Evolutionary conservation across 768 basidiomycete species (phyloP).

Genomic region (Boletellus emodensis): DNA sequence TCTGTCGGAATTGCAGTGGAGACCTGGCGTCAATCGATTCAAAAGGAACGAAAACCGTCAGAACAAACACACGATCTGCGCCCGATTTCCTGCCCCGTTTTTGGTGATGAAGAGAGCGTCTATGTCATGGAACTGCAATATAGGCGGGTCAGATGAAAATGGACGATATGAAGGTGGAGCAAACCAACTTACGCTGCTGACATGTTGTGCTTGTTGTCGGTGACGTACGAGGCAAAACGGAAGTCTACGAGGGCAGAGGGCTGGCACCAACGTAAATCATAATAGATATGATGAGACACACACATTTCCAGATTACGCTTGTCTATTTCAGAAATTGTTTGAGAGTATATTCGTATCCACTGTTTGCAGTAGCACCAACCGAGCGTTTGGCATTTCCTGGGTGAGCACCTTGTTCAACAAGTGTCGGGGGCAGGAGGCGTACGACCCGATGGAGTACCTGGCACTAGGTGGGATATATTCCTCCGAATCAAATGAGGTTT

Average conservation of each 20-base stretch:
- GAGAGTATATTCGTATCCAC: slow-evolving; percentile 72
- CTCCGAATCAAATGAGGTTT: slow-evolving; percentile 43
- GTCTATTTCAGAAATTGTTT: slow-evolving; percentile 69
- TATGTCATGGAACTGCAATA: too few species aligned
- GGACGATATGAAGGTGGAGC: too few species aligned
- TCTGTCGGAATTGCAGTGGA: too few species aligned
- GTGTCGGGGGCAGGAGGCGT: slow-evolving; percentile 15
- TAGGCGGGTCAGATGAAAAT: too few species aligned
- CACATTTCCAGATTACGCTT: slow-evolving; percentile 62
- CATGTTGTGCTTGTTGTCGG: too few species aligned
- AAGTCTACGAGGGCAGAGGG: slow-evolving; percentile 37
- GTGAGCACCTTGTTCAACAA: neutral
- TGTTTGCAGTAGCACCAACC: slow-evolving; percentile 64
- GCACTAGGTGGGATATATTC: slow-evolving; percentile 58
- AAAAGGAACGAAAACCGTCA: too few species aligned
- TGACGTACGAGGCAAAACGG: slow-evolving; percentile 54
- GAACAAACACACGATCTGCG: too few species aligned
- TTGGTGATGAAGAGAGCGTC: too few species aligned
- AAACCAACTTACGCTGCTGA: too few species aligned
- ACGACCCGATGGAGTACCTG: slow-evolving; percentile 47
- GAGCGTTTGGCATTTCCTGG: slow-evolving; percentile 38
- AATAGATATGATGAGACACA: slow-evolving; percentile 31
- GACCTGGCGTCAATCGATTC: too few species aligned
- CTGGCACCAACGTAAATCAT: neutral
- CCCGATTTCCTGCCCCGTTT: too few species aligned